These are phyloP conservation scores for Podila verticillata DNA, from an alignment of 192 early-diverging fungal genomes.

Conservation along the genomic window DNA sequence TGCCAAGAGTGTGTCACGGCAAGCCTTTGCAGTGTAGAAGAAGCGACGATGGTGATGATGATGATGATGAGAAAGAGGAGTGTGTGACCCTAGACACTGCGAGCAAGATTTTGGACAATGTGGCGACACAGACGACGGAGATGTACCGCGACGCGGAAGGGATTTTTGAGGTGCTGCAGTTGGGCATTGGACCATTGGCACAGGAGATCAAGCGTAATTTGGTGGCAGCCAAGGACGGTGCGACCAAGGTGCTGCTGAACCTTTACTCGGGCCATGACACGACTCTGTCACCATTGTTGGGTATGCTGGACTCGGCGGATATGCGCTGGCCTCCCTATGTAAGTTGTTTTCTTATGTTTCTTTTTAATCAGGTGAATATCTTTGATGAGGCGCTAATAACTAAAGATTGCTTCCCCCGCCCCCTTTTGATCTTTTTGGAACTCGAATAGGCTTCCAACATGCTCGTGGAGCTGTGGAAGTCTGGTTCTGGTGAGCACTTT, in stretches of 20 bases:
- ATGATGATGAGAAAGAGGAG: background rate
- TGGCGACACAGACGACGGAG: slow-evolving; percentile 19
- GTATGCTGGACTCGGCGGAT: slow-evolving; percentile 22
- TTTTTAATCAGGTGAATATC: no score
- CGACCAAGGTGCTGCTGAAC: slow-evolving; percentile 7
- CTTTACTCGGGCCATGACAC: slow-evolving; percentile 49
- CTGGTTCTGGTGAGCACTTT: slow-evolving; percentile 10
- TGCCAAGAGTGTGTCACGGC: slow-evolving; percentile 35
- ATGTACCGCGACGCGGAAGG: slow-evolving; percentile 20
- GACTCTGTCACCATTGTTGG: slow-evolving; percentile 30
- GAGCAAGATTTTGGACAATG: slow-evolving; percentile 19
- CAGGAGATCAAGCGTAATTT: slow-evolving; percentile 36
- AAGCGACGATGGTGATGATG: background rate
- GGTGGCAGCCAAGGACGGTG: slow-evolving; percentile 14
- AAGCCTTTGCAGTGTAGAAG: slow-evolving; percentile 33
- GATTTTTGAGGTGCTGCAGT: slow-evolving; percentile 22
- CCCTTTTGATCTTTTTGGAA: background rate
- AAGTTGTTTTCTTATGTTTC: no score
- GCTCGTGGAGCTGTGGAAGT: slow-evolving; percentile 35
- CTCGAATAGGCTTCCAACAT: slow-evolving; percentile 27
- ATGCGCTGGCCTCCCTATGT: slow-evolving; percentile 50
- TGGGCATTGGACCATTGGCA: slow-evolving; percentile 37
- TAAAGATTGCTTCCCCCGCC: no score
- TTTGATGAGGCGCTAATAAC: no score
- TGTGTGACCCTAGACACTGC: slow-evolving; percentile 14